Conservation (phyloP, 768 basidiomycete genomes). For the Phlebiopsis flavidoalba region DNA sequence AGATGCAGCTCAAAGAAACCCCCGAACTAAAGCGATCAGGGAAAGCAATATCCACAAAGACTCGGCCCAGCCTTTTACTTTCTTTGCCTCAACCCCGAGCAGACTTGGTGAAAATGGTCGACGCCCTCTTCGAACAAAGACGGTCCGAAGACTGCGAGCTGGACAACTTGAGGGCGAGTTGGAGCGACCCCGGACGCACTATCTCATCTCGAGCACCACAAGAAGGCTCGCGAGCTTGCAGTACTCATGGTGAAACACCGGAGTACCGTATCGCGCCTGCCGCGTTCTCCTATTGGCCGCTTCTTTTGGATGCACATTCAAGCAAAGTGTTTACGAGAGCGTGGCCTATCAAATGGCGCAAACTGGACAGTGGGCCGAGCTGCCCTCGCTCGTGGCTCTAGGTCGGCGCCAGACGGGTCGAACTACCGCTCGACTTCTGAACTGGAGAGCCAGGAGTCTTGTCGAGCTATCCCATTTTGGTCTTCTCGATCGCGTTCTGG, state of each 20-base stretch:
- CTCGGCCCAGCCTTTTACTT: neutral
- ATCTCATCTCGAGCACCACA: slow-evolving; percentile 15
- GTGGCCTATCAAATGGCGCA: slow-evolving; percentile 46
- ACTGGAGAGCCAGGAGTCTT: slow-evolving; percentile 64
- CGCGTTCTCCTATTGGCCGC: slow-evolving; percentile 44
- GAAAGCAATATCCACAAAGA: neutral
- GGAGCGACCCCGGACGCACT: neutral
- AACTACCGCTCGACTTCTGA: slow-evolving; percentile 52
- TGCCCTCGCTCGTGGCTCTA: slow-evolving; percentile 44
- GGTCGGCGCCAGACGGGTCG: slow-evolving; percentile 45
- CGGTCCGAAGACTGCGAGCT: neutral
- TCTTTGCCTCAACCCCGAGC: slow-evolving; percentile 6
- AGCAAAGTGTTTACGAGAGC: slow-evolving; percentile 54
- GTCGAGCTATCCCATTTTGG: slow-evolving; percentile 49
- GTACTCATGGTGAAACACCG: slow-evolving; percentile 27
- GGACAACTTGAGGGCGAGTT: neutral
- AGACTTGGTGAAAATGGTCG: slow-evolving; percentile 9
- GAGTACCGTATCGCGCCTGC: slow-evolving; percentile 36
- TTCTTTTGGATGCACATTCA: slow-evolving; percentile 42
- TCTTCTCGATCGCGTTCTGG: slow-evolving; percentile 39
- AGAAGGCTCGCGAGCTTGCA: slow-evolving; percentile 25
- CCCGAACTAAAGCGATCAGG: neutral
- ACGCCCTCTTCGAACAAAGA: slow-evolving; percentile 1
- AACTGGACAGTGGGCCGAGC: slow-evolving; percentile 41
- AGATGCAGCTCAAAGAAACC: neutral